phyloP scores from a whole-genome alignment of 805 yeast genomes.

The Yarrowia alimentaria region DNA sequence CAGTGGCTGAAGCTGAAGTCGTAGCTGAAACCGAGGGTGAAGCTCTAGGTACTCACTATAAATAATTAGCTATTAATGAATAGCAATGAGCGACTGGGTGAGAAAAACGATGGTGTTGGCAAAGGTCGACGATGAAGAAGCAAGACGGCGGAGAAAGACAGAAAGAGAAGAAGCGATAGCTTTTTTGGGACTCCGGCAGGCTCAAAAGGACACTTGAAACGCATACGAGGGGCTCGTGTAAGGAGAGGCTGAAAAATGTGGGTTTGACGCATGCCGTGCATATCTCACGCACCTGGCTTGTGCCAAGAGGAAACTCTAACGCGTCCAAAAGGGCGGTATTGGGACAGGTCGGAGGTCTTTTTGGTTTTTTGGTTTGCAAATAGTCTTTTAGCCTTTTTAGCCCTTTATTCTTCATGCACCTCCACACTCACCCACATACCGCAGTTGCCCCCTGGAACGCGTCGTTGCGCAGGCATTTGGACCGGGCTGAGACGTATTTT shows the following conservation, averaged over 20 bases:
- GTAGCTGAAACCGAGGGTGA: no score
- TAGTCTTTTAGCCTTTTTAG: slow-evolving; percentile 10
- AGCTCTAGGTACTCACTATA: slow-evolving; percentile 21
- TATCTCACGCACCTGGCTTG: neutral
- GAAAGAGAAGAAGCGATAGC: no score
- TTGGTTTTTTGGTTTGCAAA: no score
- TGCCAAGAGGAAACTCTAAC: no score
- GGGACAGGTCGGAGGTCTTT: no score
- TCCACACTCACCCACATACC: neutral
- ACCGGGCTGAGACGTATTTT: no score
- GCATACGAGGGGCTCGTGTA: slow-evolving; percentile 21
- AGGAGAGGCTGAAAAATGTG: slow-evolving; percentile 25
- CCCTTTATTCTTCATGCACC: slow-evolving; percentile 7
- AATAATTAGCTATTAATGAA: slow-evolving; percentile 24
- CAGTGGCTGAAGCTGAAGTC: neutral
- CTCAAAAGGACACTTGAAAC: neutral
- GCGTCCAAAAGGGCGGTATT: no score
- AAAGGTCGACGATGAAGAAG: neutral
- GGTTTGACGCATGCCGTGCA: neutral
- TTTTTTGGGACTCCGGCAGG: slow-evolving; percentile 14
- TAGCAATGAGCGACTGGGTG: neutral
- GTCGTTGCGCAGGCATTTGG: no score
- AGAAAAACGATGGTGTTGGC: neutral
- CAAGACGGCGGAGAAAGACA: neutral
- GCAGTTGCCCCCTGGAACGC: neutral